Percentiles rank a stretch among this genome's conserved stretches.
These are phyloP conservation scores for Ophiocordyceps sinensis DNA, from an alignment of 2,329 filamentous ascomycete genomes.

Conservation along the genomic window DNA sequence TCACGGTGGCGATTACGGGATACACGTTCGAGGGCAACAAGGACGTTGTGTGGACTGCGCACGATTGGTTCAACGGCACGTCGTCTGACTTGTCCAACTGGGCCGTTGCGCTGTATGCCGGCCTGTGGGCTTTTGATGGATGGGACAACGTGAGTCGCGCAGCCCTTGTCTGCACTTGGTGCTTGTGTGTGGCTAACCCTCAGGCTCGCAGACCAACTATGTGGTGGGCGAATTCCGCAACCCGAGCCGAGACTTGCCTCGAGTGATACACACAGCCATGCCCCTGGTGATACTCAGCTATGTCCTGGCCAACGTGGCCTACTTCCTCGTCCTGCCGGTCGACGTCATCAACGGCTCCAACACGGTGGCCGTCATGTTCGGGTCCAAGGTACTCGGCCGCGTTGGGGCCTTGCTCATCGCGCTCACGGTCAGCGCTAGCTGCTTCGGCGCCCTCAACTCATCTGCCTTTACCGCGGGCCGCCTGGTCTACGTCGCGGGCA, in stretches of 20 bases:
- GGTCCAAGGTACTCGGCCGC: slow-evolving; percentile 75
- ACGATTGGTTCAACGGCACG: slow-evolving; percentile 80
- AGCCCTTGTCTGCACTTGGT: neutral
- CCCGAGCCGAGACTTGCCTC: slow-evolving; percentile 74
- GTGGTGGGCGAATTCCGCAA: slow-evolving; percentile 95
- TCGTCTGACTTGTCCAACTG: slow-evolving; percentile 67
- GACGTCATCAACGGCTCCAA: slow-evolving; percentile 73
- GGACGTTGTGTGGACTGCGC: slow-evolving; percentile 74
- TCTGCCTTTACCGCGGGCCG: slow-evolving; percentile 87
- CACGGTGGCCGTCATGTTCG: slow-evolving; percentile 92
- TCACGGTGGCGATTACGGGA: slow-evolving; percentile 80
- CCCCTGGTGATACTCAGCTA: slow-evolving; percentile 85
- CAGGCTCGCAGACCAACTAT: slow-evolving; percentile 64
- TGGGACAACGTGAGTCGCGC: slow-evolving; percentile 85
- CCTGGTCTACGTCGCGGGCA: slow-evolving; percentile 84
- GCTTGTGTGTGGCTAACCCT: slow-evolving; percentile 4
- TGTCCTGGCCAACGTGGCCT: slow-evolving; percentile 79
- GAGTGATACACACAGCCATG: slow-evolving; percentile 93
- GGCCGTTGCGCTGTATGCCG: slow-evolving; percentile 89
- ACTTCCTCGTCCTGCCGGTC: slow-evolving; percentile 83
- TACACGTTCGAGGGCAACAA: slow-evolving; percentile 62
- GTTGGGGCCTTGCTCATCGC: slow-evolving; percentile 73
- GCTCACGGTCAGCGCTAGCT: slow-evolving; percentile 77
- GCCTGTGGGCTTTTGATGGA: slow-evolving; percentile 94
- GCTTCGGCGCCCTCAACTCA: slow-evolving; percentile 88